Evolutionary conservation across 2,329 filamentous ascomycete species (phyloP), one percentile per base, ranked within the genome.

Genomic region (Knufia petricola): DNA sequence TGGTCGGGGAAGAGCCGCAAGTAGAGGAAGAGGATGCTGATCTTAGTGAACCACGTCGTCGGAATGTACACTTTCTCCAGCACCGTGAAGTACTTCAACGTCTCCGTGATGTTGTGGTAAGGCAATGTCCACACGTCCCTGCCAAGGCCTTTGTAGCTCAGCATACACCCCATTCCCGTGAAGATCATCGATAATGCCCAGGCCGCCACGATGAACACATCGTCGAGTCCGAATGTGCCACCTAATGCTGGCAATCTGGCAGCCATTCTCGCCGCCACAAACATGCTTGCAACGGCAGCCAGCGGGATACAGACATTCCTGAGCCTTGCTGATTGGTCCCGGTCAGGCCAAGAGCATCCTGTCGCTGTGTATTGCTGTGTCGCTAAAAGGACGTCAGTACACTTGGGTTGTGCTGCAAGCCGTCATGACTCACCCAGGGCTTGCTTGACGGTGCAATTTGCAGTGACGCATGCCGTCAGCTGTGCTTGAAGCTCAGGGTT

Each of bases 101-200:
- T 63, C 2, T 60, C 48, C 1, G 68, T 71, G 47, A 73, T 66
- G 32, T 70, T 57, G n/a, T 69, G 59, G 28, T 65, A 64, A 1
- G 64, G 58, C 3, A 73, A 58, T 26, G 62, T 66, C 70, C 70
- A 73, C 53, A 72, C 67, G 49, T 73, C 69, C 21, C 58, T 61
- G 7, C 70, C 70, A 3, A 72, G 60, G 2, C 69, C 70, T 36
- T 61, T 50, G 8, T 66, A 48, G 9, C 64, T 60, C 46, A 73
- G 19, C 6, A 30, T 28, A 24, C 8, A 9, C 9, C 8, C 21
- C n/a, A 32, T 4, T 9, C 13, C 9, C 13, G 21, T 6, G 26
- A 45, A 19, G 8, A 24, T 6, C 42, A 32, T 7, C n/a, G 15
- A 17, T 4, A 32, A 13, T 19, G 17, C 21, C 42, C 42, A 32